Base-by-base conservation (phyloP, 495 filamentous ascomycete species). In the Bombardia bombarda region DNA sequence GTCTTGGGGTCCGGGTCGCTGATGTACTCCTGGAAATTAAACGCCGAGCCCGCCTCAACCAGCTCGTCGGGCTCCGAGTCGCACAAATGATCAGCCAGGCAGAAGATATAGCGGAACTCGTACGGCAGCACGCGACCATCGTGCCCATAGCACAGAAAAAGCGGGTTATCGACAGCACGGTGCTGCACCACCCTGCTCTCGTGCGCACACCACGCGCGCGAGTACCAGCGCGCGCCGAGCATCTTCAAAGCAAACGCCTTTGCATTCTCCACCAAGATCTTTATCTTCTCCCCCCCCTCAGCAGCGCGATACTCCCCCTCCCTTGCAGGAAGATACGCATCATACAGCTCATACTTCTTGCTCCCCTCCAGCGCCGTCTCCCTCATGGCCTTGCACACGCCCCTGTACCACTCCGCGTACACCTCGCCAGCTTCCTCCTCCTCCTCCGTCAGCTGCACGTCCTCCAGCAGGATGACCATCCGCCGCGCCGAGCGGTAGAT, bases 151-250 rank as follows among this genome's bases (percentile, higher is more conserved):
- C 55, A 58, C 12, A 58, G 17, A 7, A 58, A 40, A 30, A 58
- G 25, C 1, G 55, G 55, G 40, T 58, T 52, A 31, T 55, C 40
- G 32, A 50, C 19, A 14, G 19, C 30, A 1, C 31, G 19, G 24
- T 55, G 49, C 4, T 25, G 42, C 1, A 36, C 35, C 19, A 53
- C 45, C 26, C 51, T 49, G 24, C 43, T 46, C 36, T 58, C 55
- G 32, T 55, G 55, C 7, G 55, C 55, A 31, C 52, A 58, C 55
- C 55, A 58, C 2, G 46, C 55, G 8, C 55, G 40, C n/a, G 34
- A 44, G 21, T 43, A 50, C 55, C 55, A 55, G 3, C 55, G 36
- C 0, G 51, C 50, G 7, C 22, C 33, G 1, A 58, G 38, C 12
- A 58, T 23, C 34, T 58, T 55, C 25, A 44, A 32, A 3, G 35